Base-by-base conservation (phyloP, 73 alveolate species). In the Effrenium voratum region DNA sequence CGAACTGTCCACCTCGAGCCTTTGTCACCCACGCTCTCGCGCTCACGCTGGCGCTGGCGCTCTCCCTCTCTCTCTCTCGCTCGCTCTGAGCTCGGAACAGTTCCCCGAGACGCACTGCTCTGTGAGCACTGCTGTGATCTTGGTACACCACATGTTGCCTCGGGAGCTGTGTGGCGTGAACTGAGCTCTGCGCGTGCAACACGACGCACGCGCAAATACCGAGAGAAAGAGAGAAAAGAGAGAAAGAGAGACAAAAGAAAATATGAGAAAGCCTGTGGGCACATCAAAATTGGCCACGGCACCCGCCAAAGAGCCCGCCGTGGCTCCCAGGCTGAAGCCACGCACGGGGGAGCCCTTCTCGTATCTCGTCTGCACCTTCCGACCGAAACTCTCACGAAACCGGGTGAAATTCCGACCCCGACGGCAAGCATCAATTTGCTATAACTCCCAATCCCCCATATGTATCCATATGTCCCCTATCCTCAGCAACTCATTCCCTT, bases 71-170 rank as follows among this genome's bases (percentile, higher is more conserved):
- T n/a, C n/a, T n/a, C n/a, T n/a, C n/a, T n/a, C n/a, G n/a, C n/a
- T n/a, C n/a, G 28, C 16, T 57, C 72, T 57, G 72, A 57, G 72
- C n/a, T 22, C n/a, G 28, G n/a, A 22, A 30, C 90, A 79, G 30
- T 44, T 15, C 46, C 90, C 44, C 4, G 66, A 30, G 30, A 79
- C 46, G 66, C 90, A 79, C 68, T 79, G 70, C 68, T 50, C 95
- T 50, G 76, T 26, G 43, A 87, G 50, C 50, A 72, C 80, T 19
- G 95, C 95, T 8, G 85, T 44, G 49, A 87, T 87, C 68, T 87
- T 87, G 49, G 95, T 87, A 70, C 95, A 87, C 95, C 95, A 87
- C 95, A 87, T 87, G 50, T 87, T 87, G 32, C 94, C 94, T 86
- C 15, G 34, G 60, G n/a, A 34, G 49, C 73, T 5, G 28, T 24